These are phyloP conservation scores for Aristolochia contorta DNA, from an alignment of 164 flowering plant genomes.

Conservation along the genomic window DNA sequence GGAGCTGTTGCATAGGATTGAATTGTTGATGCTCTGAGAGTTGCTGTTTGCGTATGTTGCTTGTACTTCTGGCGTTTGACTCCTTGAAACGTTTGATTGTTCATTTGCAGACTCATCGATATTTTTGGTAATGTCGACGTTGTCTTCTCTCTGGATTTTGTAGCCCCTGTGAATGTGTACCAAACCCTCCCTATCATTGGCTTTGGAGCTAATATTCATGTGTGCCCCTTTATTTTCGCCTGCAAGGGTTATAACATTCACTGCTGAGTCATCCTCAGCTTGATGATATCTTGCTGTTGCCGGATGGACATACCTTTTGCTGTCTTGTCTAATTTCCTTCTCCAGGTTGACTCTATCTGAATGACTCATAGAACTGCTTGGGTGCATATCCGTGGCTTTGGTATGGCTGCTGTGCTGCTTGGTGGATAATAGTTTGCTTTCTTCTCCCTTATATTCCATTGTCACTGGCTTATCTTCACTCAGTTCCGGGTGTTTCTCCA, in stretches of 20 bases:
- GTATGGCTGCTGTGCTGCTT: conserved; percentile 3
- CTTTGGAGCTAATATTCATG: conserved; percentile 40
- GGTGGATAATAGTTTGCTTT: conserved; percentile 7
- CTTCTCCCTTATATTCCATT: conserved; percentile 6
- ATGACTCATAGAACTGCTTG: conserved; percentile 1
- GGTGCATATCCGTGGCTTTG: conserved; percentile 1
- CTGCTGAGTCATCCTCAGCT: conserved; percentile 18
- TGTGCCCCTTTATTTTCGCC: conserved; percentile 85
- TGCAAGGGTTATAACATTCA: conserved; percentile 41
- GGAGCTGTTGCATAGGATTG: conserved; percentile 39
- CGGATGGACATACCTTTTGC: conserved; percentile 27
- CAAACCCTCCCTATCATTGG: conserved; percentile 26
- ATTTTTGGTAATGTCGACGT: conserved; percentile 29
- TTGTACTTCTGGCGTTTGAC: conserved; percentile 6
- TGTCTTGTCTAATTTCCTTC: conserved; percentile 32
- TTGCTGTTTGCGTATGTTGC: conserved; percentile 54
- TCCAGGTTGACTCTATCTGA: conserved; percentile 19
- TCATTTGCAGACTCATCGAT: conserved; percentile 25
- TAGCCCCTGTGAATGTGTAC: conserved; percentile 54
- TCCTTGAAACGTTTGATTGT: conserved; percentile 4
- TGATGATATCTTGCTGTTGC: conserved; percentile 18
- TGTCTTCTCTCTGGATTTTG: conserved; percentile 42
- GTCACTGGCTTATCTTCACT: conserved; percentile 11
- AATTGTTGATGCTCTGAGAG: conserved; percentile 62
- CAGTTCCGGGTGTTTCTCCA: conserved; percentile 15